phyloP scores from a whole-genome alignment of 345 rosid genomes.

The Brassica nigra region DNA sequence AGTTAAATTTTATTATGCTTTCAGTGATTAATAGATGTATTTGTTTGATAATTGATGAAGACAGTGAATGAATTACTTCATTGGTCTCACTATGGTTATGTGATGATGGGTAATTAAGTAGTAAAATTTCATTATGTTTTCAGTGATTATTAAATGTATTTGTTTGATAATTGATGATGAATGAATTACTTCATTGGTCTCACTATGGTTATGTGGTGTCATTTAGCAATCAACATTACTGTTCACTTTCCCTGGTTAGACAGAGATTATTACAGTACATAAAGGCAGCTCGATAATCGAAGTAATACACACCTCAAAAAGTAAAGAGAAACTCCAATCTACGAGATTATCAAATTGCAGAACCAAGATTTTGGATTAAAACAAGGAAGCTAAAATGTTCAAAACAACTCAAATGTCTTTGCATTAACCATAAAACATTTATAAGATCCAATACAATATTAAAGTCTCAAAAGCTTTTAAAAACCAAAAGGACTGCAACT shows the following conservation, averaged over 20 bases:
- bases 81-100: neutral
- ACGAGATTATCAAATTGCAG: neutral
- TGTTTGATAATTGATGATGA: neutral
- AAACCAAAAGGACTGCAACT: neutral
- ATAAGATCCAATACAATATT: constrained; percentile 8
- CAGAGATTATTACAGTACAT: neutral
- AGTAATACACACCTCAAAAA: neutral
- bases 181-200: neutral
- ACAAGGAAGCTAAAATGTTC: neutral
- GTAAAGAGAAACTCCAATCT: neutral
- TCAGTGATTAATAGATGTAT: neutral
- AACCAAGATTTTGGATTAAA: neutral
- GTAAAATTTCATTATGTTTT: neutral
- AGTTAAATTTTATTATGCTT: neutral
- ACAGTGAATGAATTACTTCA: too few species aligned
- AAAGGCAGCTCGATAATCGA: neutral
- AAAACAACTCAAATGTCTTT: neutral
- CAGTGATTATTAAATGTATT: neutral
- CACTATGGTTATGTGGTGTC: neutral
- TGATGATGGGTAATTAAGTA: neutral
- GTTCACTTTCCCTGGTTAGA: too few species aligned
- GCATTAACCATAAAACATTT: neutral
- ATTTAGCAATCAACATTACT: neutral
- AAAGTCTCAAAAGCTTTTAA: neutral
- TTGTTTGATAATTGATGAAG: neutral